Base-by-base conservation (phyloP, 805 yeast species). In the Cyberlindnera americana region DNA sequence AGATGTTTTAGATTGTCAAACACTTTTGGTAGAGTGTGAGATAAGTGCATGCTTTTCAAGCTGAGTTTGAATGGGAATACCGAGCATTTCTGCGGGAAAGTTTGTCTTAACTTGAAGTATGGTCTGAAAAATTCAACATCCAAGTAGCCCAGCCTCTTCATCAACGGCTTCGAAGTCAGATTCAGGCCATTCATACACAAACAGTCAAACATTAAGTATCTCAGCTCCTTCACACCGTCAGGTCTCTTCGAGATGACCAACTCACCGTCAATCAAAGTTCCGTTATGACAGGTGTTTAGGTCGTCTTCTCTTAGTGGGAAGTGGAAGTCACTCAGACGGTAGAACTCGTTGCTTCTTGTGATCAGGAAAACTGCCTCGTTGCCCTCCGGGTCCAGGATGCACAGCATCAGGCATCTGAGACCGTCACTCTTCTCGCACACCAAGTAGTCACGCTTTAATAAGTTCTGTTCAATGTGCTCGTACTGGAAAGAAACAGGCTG, bases 341-440 rank as follows among this genome's bases (percentile, higher is more conserved):
- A 86, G 60, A 83, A 93, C 47, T 90, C 95, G 56, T 88, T 86
- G 48, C 83, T 91, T 55, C 99, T 72, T 22, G 95, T 91, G 28
- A 93, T 83, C 49, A 93, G 67, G 54, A 89, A 93, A 7, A 88
- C 85, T 4, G 95, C 91, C 59, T 93, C 98, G 33, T 87, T 91
- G 21, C 78, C 80, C 6, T 79, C 77, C 12, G 83, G 82, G 40
- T 81, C 83, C 48, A 76, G 65, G 7, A 75, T 64, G 21, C 84
- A 62, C 37, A 83, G 72, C 70, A 93, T 69, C 38, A 93, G 66
- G 43, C 95, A 88, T 38, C 99, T 69, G 35, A 91, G 66, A 0
- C 99, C 99, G 62, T 93, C 99, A 0, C 93, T 78, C 59, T 93
- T 93, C 56, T 93, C 99, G 65, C 99, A 95, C 0, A 93, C 99